phyloP scores from a whole-genome alignment of 352 stramenopile species.

The Globisporangium carolinianum region DNA sequence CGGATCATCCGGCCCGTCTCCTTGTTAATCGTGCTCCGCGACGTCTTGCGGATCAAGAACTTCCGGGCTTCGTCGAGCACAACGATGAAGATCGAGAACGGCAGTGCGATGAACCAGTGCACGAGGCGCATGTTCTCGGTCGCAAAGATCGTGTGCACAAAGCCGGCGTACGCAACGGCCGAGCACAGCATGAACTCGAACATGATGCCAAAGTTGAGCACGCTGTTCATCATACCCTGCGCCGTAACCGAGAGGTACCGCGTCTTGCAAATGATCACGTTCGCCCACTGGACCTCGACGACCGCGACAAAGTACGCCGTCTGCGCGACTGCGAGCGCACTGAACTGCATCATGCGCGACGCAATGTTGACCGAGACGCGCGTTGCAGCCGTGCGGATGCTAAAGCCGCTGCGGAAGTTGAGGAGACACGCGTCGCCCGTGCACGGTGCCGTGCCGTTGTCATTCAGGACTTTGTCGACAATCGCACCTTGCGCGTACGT shows the following conservation, averaged over 20 bases:
- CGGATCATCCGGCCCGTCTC: constrained; percentile 74
- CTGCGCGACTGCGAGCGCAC: constrained; percentile 77
- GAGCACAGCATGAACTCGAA: constrained; percentile 89
- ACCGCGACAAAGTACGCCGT: constrained; percentile 84
- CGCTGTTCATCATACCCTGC: constrained; percentile 90
- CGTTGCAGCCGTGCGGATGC: constrained; percentile 12
- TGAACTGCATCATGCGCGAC: constrained; percentile 82
- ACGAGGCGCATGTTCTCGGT: constrained; percentile 84
- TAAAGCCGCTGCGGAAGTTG: constrained; percentile 53
- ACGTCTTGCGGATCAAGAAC: constrained; percentile 85
- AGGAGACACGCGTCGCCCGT: constrained; percentile 34
- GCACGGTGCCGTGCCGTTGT: constrained; percentile 26
- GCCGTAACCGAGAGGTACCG: constrained; percentile 84
- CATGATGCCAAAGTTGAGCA: constrained; percentile 91
- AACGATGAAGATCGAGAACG: constrained; percentile 87
- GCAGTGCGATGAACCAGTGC: constrained; percentile 89
- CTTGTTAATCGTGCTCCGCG: constrained; percentile 60
- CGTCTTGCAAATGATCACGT: constrained; percentile 92
- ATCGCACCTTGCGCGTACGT: constrained; percentile 44
- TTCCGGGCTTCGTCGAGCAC: constrained; percentile 89
- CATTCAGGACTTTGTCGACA: constrained; percentile 39
- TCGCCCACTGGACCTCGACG: constrained; percentile 88
- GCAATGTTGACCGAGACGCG: constrained; percentile 75
- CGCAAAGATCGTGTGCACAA: constrained; percentile 76
- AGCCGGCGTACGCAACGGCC: constrained; percentile 79